A percentile compares a stretch with the other conserved stretches of the same genome.
phyloP scores from a whole-genome alignment of 805 yeast species.

The Candida lessepsii region DNA sequence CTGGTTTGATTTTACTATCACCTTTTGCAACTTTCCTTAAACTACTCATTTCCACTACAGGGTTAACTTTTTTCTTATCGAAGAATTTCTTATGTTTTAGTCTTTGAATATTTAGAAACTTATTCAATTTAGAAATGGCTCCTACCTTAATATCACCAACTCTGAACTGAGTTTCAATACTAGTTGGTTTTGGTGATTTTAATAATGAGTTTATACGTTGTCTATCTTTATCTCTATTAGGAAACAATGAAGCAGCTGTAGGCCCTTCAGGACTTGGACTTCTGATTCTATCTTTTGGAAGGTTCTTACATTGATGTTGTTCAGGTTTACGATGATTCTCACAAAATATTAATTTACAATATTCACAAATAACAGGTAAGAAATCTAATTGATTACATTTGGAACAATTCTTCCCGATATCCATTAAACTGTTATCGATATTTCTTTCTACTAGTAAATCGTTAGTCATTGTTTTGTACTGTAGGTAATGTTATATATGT shows the following conservation, averaged over 20 bases:
- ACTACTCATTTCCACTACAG: conserved; percentile 28
- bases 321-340: conserved; percentile 45
- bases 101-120: conserved; percentile 27
- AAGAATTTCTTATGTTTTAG: conserved; percentile 8
- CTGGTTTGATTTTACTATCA: conserved; percentile 39
- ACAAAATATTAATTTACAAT: conserved; percentile 47
- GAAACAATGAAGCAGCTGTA: conserved; percentile 49
- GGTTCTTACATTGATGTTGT: conserved; percentile 31
- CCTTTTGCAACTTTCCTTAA: conserved; percentile 50
- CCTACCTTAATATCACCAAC: conserved; percentile 28
- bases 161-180: conserved; percentile 23
- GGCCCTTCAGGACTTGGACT: conserved; percentile 13
- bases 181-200: conserved; percentile 23
- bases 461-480: not conserved
- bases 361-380: conserved; percentile 55
- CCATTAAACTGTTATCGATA: conserved; percentile 31
- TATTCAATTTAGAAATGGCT: conserved; percentile 28
- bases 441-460: conserved; percentile 5
- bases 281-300: conserved; percentile 2
- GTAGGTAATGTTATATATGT: not conserved
- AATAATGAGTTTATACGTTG: conserved; percentile 30
- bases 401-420: conserved; percentile 58
- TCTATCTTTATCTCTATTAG: conserved; percentile 47
- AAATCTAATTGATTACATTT: conserved; percentile 56
- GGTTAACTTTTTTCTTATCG: conserved; percentile 8